Conservation (phyloP, 345 rosid genomes). For the Laguncularia racemosa region DNA sequence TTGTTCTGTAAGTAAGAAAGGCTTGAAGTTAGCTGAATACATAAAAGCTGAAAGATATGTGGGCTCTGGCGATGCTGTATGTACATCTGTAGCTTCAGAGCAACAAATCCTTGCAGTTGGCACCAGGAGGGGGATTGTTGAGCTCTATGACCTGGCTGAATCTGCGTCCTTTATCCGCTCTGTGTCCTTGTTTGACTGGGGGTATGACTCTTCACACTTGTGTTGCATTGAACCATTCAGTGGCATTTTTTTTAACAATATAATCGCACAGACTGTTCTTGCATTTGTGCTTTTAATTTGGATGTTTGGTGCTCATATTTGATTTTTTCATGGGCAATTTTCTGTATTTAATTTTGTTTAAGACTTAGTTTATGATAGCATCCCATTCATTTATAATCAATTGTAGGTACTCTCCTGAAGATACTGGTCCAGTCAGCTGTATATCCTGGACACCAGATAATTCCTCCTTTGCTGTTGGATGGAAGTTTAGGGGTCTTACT, state of each 20-base stretch:
- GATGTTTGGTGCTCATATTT: too few species aligned
- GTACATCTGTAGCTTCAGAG: constrained; percentile 76
- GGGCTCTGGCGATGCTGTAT: constrained; percentile 75
- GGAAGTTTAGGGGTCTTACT: constrained; percentile 92
- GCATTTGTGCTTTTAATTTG: too few species aligned
- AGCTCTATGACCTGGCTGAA: constrained; percentile 72
- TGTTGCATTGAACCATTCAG: neutral
- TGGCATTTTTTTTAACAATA: too few species aligned
- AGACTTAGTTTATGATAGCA: neutral
- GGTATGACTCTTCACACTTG: constrained; percentile 30
- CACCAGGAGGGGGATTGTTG: constrained; percentile 81
- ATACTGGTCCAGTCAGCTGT: constrained; percentile 89
- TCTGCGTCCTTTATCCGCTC: constrained; percentile 65
- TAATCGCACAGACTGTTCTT: too few species aligned
- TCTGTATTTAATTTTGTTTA: neutral
- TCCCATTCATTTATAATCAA: neutral
- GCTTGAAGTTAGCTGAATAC: constrained; percentile 58
- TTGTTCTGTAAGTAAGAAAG: constrained; percentile 86
- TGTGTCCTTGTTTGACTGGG: constrained; percentile 90
- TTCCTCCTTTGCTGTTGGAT: constrained; percentile 98
- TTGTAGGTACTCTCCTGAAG: constrained; percentile 81
- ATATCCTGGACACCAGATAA: constrained; percentile 97
- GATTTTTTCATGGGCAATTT: too few species aligned
- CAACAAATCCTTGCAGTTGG: constrained; percentile 96
- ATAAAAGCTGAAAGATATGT: constrained; percentile 62